Percentiles rank a stretch among this genome's conserved stretches.
Evolutionary conservation across 305 asterid species (phyloP).

Genomic region (Fraxinus greggii): DNA sequence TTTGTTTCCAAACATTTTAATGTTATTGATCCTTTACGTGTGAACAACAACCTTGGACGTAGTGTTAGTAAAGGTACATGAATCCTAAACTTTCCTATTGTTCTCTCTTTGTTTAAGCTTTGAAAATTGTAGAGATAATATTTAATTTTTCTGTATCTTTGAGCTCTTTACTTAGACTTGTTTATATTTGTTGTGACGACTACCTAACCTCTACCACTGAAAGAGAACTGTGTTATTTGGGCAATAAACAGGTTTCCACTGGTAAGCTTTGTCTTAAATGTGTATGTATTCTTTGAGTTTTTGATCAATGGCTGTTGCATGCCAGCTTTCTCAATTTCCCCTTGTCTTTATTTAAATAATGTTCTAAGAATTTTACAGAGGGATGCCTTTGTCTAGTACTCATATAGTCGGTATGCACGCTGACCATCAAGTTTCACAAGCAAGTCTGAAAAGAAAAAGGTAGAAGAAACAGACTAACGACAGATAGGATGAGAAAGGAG

Average conservation of each 20-base stretch:
- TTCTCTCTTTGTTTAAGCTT: background rate
- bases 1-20: constrained; percentile 81
- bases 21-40: constrained; percentile 87
- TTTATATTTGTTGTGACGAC: background rate
- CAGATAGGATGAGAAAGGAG: background rate
- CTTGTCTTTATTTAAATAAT: background rate
- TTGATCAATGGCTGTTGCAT: background rate
- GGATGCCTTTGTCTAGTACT: background rate
- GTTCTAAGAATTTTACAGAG: background rate
- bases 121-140: background rate
- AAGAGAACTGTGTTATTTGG: background rate
- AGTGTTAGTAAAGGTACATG: constrained; percentile 89
- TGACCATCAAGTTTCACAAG: background rate
- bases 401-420: background rate
- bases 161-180: background rate
- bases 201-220: background rate
- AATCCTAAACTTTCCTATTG: background rate
- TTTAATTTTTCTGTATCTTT: background rate
- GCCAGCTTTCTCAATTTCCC: background rate
- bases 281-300: background rate
- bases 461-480: background rate
- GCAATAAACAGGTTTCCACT: background rate
- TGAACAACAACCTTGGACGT: constrained; percentile 94
- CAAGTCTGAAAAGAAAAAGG: background rate
- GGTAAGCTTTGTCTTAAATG: background rate